These are phyloP conservation scores for Arthroderma uncinatum DNA, from an alignment of 2,329 filamentous ascomycete genomes.

Conservation along the genomic window DNA sequence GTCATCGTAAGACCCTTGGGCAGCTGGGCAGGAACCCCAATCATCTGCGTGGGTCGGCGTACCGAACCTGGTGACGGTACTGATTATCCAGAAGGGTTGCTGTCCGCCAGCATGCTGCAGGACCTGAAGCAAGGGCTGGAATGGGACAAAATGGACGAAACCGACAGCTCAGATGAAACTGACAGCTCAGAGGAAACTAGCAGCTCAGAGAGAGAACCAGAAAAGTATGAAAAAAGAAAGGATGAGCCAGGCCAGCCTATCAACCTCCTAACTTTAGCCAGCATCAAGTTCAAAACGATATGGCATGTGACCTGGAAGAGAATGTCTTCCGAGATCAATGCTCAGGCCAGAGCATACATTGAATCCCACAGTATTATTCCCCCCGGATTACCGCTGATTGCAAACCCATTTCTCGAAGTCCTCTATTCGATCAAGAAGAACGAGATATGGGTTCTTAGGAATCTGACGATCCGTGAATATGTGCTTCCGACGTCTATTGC, in stretches of 20 bases:
- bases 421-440: neutral
- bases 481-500: neutral
- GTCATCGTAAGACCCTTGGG: neutral
- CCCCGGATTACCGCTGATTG: neutral
- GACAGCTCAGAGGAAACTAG: too few species aligned
- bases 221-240: too few species aligned
- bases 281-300: too few species aligned
- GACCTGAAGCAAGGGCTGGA: neutral
- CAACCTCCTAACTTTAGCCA: too few species aligned
- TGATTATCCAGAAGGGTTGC: neutral
- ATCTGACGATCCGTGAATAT: neutral
- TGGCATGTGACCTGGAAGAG: too few species aligned
- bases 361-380: neutral
- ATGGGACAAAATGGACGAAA: neutral
- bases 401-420: neutral
- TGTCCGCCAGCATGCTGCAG: neutral
- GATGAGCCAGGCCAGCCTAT: too few species aligned
- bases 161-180: too few species aligned
- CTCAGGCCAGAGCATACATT: neutral
- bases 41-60: neutral
- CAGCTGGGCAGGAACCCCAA: neutral
- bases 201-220: too few species aligned
- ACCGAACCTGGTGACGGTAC: neutral
- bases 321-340: too few species aligned
- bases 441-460: neutral